Evolutionary conservation across 2,329 filamentous ascomycete genomes (phyloP), one percentile per base, ranked within the genome.

Genomic region (Aspergillus latus): DNA sequence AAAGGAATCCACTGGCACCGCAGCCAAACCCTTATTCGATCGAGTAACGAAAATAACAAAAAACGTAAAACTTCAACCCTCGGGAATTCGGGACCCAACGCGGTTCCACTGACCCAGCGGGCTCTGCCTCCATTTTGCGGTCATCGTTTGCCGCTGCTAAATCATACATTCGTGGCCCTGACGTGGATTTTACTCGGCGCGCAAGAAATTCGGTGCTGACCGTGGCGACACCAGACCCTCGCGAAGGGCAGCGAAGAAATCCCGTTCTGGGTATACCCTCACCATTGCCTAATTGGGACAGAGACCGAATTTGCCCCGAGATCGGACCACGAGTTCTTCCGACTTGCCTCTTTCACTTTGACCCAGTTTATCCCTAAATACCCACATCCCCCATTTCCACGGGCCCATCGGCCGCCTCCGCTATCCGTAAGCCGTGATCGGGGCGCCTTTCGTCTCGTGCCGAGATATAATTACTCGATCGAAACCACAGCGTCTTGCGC

Each of bases 321-420:
- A 36, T 49, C 49, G 49, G 52, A 49, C 29, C 32, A 10, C 30
- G 26, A 26, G 9, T 46, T 42, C 39, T 46, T 28, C 16, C 44
- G 40, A 43, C 7, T 40, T 42, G 21, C 30, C 30, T 32, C 32
- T 15, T 52, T 10, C 9, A 34, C 10, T 34, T 21, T 26, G 39
- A 42, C 7, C 39, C n/a, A 16, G n/a, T n/a, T 62, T 59, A 49
- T 59, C 21, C 21, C 21, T 21, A 21, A 21, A 21, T 21, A 21
- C 21, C 21, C 21, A 21, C 21, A 21, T 21, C 21, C 21, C 21
- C 21, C 21, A 21, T 21, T 21, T 21, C 61, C 57, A 54, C 59
- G 39, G 46, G 39, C 52, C 40, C 43, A 60, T 68, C 67, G 67
- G 66, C 60, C 61, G 65, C 61, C 66, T 69, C 67, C 67, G 67